A percentile compares a stretch with the other conserved stretches of the same genome.
These are phyloP conservation scores for Leptosphaerulina australis DNA, from an alignment of 2,329 filamentous ascomycete species.

Conservation along the genomic window DNA sequence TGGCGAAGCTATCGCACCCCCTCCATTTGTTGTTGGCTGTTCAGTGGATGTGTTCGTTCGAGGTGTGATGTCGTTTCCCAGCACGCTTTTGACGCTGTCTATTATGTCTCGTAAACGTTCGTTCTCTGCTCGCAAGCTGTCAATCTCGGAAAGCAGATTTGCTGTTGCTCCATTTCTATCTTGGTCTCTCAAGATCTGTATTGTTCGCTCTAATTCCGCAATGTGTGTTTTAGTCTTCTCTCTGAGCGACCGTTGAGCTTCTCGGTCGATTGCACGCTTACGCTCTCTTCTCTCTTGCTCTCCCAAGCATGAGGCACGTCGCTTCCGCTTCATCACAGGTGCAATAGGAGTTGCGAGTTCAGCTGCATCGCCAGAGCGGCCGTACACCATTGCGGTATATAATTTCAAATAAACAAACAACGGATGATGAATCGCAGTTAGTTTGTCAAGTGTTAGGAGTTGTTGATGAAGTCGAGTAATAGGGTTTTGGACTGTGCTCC, in stretches of 20 bases:
- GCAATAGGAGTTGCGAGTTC: slow-evolving; percentile 27
- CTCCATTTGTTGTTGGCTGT: slow-evolving; percentile 7
- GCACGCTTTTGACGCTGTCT: slow-evolving; percentile 42
- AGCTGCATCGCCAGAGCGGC: slow-evolving; percentile 33
- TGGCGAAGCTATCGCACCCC: slow-evolving; percentile 23
- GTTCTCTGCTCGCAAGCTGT: slow-evolving; percentile 42
- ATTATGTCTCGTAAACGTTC: slow-evolving; percentile 42
- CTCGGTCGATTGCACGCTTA: slow-evolving; percentile 46
- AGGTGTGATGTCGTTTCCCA: slow-evolving; percentile 33
- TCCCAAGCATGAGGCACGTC: slow-evolving; percentile 42
- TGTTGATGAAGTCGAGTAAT: slow-evolving; percentile 24
- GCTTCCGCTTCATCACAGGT: slow-evolving; percentile 42
- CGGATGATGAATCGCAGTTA: slow-evolving; percentile 18
- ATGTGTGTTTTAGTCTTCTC: slow-evolving; percentile 49
- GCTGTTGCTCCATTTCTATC: slow-evolving; percentile 42
- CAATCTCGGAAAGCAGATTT: slow-evolving; percentile 42
- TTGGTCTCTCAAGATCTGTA: slow-evolving; percentile 43
- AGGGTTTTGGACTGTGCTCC: background rate
- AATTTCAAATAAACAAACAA: slow-evolving; percentile 13
- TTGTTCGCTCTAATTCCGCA: slow-evolving; percentile 46
- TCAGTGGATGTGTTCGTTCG: slow-evolving; percentile 15
- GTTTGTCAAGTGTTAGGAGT: slow-evolving; percentile 14
- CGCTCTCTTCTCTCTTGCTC: slow-evolving; percentile 45
- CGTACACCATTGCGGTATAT: slow-evolving; percentile 33
- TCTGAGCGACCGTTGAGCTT: slow-evolving; percentile 44